Evolutionary conservation across 1,139 yeast genomes (phyloP).

Genomic region (Taphrina betulina): DNA sequence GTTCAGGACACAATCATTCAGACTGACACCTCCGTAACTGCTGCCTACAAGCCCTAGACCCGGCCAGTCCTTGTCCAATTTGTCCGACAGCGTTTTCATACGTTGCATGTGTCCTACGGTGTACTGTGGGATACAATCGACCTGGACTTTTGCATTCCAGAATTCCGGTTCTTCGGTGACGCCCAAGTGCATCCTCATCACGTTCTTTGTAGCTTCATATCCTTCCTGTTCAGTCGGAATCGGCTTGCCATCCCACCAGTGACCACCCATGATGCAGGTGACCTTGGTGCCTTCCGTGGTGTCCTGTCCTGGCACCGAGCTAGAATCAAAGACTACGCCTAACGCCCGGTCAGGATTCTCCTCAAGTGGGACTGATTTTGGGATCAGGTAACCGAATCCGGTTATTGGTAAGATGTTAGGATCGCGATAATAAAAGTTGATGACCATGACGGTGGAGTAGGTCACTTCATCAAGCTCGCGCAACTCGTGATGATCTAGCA

Average conservation of each 20-base stretch:
- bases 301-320: slow-evolving; percentile 47
- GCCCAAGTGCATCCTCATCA: slow-evolving; percentile 50
- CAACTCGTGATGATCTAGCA: slow-evolving; percentile 21
- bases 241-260: slow-evolving; percentile 50
- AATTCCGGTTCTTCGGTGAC: slow-evolving; percentile 40
- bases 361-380: slow-evolving; percentile 49
- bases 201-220: slow-evolving; percentile 50
- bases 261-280: slow-evolving; percentile 92
- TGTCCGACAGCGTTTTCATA: slow-evolving; percentile 47
- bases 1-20: slow-evolving; percentile 38
- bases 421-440: slow-evolving; percentile 59
- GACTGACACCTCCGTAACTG: slow-evolving; percentile 38
- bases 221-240: slow-evolving; percentile 54
- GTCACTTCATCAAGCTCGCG: slow-evolving; percentile 42
- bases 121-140: slow-evolving; percentile 77
- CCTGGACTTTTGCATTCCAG: slow-evolving; percentile 45
- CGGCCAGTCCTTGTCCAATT: slow-evolving; percentile 31
- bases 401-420: slow-evolving; percentile 41
- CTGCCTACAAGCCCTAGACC: slow-evolving; percentile 39
- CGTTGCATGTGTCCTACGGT: slow-evolving; percentile 65
- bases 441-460: slow-evolving; percentile 59
- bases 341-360: slow-evolving; percentile 61
- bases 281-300: slow-evolving; percentile 56
- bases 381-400: slow-evolving; percentile 90
- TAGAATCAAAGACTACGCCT: slow-evolving; percentile 90